Evolutionary conservation across 495 filamentous ascomycete genomes (phyloP).

Genomic region (Penicillium parvum): DNA sequence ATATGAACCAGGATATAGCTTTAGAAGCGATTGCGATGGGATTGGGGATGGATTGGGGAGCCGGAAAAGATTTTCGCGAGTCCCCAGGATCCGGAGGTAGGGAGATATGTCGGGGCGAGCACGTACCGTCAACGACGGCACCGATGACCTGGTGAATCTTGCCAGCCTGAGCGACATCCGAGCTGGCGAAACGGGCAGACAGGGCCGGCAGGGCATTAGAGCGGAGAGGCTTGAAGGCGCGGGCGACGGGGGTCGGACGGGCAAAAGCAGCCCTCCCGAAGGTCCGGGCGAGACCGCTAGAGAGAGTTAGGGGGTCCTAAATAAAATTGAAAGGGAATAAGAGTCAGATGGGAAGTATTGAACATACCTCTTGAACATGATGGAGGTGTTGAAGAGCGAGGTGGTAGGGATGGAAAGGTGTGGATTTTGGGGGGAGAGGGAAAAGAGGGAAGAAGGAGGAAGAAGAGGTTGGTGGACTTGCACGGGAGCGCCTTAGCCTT

Average conservation of each 20-base stretch:
- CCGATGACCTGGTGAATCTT: conserved; percentile 85
- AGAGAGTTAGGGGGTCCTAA: conserved; percentile 30
- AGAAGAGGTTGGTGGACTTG: conserved; percentile 40
- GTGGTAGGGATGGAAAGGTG: conserved; percentile 33
- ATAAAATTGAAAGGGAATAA: conserved; percentile 37
- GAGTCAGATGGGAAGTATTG: conserved; percentile 28
- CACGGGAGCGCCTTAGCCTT: conserved; percentile 42
- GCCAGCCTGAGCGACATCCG: conserved; percentile 59
- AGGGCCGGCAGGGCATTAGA: conserved; percentile 55
- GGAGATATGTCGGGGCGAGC: conserved; percentile 20
- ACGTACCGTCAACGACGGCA: conserved; percentile 66
- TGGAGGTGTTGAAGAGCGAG: conserved; percentile 54
- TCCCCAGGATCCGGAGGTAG: conserved; percentile 19
- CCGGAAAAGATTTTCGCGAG: conserved; percentile 47
- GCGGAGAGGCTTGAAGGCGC: conserved; percentile 62
- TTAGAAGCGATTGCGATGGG: conserved; percentile 36
- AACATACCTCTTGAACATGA: conserved; percentile 86
- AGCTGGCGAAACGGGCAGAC: conserved; percentile 67
- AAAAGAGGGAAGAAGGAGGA: conserved; percentile 39
- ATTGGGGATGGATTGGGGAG: conserved; percentile 31
- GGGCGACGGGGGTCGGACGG: conserved; percentile 61
- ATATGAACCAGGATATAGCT: conserved; percentile 21
- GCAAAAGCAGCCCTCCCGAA: conserved; percentile 73
- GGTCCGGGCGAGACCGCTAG: conserved; percentile 73
- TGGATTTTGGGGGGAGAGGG: conserved; percentile 23